phyloP scores from a whole-genome alignment of 2,329 filamentous ascomycete species.

The Fusarium secorum region DNA sequence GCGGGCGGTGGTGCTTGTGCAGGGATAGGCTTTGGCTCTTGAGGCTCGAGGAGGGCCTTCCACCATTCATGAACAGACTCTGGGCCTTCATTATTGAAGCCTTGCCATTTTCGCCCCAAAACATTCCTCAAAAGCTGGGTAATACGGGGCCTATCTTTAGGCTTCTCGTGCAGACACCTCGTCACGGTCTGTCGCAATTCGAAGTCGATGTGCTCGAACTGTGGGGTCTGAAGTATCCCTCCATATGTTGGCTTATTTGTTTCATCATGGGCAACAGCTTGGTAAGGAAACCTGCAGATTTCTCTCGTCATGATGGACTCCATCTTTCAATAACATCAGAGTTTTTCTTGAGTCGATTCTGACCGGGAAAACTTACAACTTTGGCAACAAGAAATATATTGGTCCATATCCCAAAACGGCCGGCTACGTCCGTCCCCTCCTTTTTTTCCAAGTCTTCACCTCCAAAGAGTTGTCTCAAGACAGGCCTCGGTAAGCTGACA shows the following conservation, averaged over 20 bases:
- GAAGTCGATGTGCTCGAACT: slow-evolving; percentile 26
- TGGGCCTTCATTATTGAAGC: slow-evolving; percentile 25
- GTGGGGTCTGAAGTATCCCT: slow-evolving; percentile 22
- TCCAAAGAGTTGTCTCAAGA: background rate
- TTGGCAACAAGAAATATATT: slow-evolving; percentile 42
- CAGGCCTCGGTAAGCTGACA: background rate
- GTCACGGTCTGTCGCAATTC: slow-evolving; percentile 35
- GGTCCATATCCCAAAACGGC: slow-evolving; percentile 43
- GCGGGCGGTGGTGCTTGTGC: background rate
- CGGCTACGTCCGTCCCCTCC: slow-evolving; percentile 27
- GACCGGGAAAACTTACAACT: slow-evolving; percentile 31
- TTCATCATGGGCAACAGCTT: background rate
- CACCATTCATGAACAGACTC: slow-evolving; percentile 32
- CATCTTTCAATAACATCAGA: slow-evolving; percentile 38
- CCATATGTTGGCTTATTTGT: slow-evolving; percentile 31
- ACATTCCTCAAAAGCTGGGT: slow-evolving; percentile 31
- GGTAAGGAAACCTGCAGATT: slow-evolving; percentile 21
- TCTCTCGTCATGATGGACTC: slow-evolving; percentile 38
- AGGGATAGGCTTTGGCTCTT: background rate
- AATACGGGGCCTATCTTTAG: slow-evolving; percentile 40
- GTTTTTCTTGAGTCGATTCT: background rate
- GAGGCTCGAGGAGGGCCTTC: slow-evolving; percentile 15
- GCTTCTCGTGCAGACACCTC: slow-evolving; percentile 40
- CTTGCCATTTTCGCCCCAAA: slow-evolving; percentile 24
- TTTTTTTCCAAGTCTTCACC: background rate